These are phyloP conservation scores for Globisporangium heterothallicum DNA, from an alignment of 352 stramenopile genomes.

Conservation along the genomic window DNA sequence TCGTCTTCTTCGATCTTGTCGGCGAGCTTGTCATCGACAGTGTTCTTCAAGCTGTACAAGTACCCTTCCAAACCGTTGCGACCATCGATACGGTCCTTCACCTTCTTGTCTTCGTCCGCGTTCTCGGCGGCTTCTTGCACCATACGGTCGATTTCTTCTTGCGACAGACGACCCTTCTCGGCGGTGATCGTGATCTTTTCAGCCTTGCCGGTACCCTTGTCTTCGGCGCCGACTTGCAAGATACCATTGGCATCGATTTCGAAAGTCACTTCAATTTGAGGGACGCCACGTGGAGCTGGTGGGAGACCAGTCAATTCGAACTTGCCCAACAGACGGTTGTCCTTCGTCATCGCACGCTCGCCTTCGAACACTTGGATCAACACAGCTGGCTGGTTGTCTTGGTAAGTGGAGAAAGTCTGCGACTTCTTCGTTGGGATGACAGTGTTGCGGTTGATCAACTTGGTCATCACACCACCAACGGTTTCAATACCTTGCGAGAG, in stretches of 20 bases:
- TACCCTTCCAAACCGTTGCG: conserved; percentile 97
- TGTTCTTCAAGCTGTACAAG: conserved; percentile 95
- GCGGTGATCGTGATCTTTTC: conserved; percentile 99
- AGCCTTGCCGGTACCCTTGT: conserved; percentile 98
- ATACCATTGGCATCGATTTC: conserved; percentile 99
- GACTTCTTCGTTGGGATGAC: conserved; percentile 98
- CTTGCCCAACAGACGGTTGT: conserved; percentile 99
- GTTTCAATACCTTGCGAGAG: conserved; percentile 98
- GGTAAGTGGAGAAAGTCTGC: conserved; percentile 98
- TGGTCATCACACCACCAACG: conserved; percentile 98
- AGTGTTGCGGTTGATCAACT: conserved; percentile 98
- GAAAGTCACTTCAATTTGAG: conserved; percentile 99
- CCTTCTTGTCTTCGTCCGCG: conserved; percentile 97
- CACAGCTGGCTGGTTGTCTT: conserved; percentile 96
- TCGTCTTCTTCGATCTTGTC: conserved; percentile 96
- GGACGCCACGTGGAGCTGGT: conserved; percentile 95
- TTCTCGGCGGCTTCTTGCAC: conserved; percentile 97
- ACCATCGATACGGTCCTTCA: conserved; percentile 94
- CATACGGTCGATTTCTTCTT: conserved; percentile 99
- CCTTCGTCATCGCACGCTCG: conserved; percentile 98
- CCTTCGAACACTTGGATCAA: conserved; percentile 96
- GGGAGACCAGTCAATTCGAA: conserved; percentile 98
- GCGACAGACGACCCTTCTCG: conserved; percentile 97
- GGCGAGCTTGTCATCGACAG: conserved; percentile 90
- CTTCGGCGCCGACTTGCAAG: conserved; percentile 95